Base-by-base conservation (phyloP, 75 land plant species). In the Sequoiadendron giganteum region DNA sequence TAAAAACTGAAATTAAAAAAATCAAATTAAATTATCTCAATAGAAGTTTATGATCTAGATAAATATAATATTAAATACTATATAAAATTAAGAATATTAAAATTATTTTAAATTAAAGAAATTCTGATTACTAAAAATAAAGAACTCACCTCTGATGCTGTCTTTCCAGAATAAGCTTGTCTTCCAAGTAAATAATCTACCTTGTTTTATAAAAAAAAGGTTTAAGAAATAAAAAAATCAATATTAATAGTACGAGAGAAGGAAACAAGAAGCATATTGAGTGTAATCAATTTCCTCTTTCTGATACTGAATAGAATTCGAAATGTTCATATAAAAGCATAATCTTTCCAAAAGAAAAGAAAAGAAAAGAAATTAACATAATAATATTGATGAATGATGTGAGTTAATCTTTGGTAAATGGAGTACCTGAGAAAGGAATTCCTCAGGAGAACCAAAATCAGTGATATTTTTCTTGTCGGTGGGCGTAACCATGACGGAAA, bases 381-480 rank as follows among this genome's bases (percentile, higher is more conserved):
- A 36, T 36, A 36, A 47, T 7, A 47, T 47, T 0, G 49, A 47
- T 47, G 9, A 47, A 47, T 49, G 0, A 49, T 49, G 52, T 49
- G 1, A 10, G 0, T 49, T 49, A 0, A 49, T 49, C 52, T 49
- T 10, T 10, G 61, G 19, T 11, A 34, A 54, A 30, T 18, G 11
- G 6, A 18, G 18, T 88, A 95, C 99, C 88, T 90, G 85, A 1
- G 93, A 87, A 43, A 98, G 91, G 88, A 98, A 97, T 75, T 95
- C 89, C 93, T 98, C 94, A 30, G 99, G 99, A n/a, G 95, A 80
- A 42, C 99, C 99, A 70, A 86, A 98, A 40, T 98, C 99, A 21
- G 90, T 91, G 94, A 98, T 97, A 84, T 93, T 86, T 30, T 91
- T 91, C 96, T 98, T 98, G 88, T 91, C 93, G 3, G 97, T 92